phyloP scores from a whole-genome alignment of 805 yeast species.

The Wickerhamia fluorescens region DNA sequence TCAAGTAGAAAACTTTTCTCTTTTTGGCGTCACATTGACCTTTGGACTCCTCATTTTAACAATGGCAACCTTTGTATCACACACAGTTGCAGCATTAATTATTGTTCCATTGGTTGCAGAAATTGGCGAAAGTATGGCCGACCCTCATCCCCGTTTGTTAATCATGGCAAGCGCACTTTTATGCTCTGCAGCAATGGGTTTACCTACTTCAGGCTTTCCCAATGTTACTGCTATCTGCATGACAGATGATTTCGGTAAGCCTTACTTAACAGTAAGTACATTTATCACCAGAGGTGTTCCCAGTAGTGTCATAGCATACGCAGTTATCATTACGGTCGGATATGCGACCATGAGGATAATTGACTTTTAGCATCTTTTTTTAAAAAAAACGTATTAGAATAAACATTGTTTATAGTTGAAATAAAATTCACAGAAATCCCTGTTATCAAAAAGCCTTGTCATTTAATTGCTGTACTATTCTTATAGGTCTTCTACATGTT shows the following conservation, averaged over 20 bases:
- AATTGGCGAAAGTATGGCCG: constrained; percentile 30
- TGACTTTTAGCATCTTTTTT: constrained; percentile 5
- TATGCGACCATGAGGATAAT: constrained; percentile 30
- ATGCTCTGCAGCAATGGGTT: constrained; percentile 40
- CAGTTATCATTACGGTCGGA: constrained; percentile 29
- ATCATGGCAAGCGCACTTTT: constrained; percentile 36
- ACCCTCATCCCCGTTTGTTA: constrained; percentile 32
- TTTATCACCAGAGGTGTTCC: constrained; percentile 39
- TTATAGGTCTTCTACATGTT: too few relatives aligned
- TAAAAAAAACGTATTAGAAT: constrained; percentile 22
- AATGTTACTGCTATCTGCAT: constrained; percentile 38
- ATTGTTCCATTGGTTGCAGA: constrained; percentile 36
- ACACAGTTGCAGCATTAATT: constrained; percentile 38
- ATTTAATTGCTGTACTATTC: too few relatives aligned
- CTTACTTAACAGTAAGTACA: constrained; percentile 34
- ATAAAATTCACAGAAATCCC: too few relatives aligned
- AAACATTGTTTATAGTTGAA: constrained; percentile 27
- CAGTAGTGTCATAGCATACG: constrained; percentile 30
- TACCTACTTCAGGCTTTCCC: constrained; percentile 40
- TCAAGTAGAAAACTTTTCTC: constrained; percentile 57
- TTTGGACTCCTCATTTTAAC: constrained; percentile 44
- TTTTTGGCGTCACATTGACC: constrained; percentile 65
- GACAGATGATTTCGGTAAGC: constrained; percentile 36
- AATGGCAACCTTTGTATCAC: constrained; percentile 38
- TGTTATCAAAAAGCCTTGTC: too few relatives aligned